Evolutionary conservation across 768 basidiomycete genomes (phyloP).

Genomic region (Lyophyllum decastes): DNA sequence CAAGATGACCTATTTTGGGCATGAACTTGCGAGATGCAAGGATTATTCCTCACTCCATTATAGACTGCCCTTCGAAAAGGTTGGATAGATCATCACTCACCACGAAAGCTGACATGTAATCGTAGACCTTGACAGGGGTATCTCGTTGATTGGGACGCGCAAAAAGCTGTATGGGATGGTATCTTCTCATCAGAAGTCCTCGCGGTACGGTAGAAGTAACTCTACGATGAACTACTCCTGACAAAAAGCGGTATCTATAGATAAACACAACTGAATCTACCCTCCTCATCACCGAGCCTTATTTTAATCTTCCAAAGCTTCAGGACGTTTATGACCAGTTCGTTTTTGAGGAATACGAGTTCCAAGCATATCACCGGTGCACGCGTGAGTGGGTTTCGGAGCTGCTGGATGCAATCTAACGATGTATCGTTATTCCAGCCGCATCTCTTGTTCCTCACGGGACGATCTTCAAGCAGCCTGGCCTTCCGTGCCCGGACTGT

Average conservation of each 20-base stretch:
- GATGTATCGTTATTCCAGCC: slow-evolving; percentile 45
- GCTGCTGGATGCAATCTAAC: slow-evolving; percentile 1
- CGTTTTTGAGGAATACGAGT: slow-evolving; percentile 96
- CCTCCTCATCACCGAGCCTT: slow-evolving; percentile 89
- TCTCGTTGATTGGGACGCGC: slow-evolving; percentile 92
- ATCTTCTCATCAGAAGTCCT: slow-evolving; percentile 75
- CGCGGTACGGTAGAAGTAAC: slow-evolving; percentile 43
- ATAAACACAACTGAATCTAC: slow-evolving; percentile 72
- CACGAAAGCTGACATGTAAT: slow-evolving; percentile 14
- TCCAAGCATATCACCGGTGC: slow-evolving; percentile 76
- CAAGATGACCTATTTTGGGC: slow-evolving; percentile 80
- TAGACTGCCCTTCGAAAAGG: slow-evolving; percentile 88
- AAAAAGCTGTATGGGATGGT: slow-evolving; percentile 94
- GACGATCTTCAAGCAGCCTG: slow-evolving; percentile 56
- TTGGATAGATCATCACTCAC: slow-evolving; percentile 30
- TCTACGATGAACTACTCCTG: not conserved
- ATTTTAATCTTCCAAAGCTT: slow-evolving; percentile 90
- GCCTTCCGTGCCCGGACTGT: slow-evolving; percentile 69
- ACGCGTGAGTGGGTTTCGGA: slow-evolving; percentile 60
- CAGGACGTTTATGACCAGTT: slow-evolving; percentile 95
- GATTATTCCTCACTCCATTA: slow-evolving; percentile 84
- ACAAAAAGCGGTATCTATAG: slow-evolving; percentile 38
- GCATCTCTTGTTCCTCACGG: slow-evolving; percentile 81
- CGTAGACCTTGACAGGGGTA: slow-evolving; percentile 64
- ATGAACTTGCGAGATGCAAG: slow-evolving; percentile 75